Evolutionary conservation across 768 basidiomycete genomes (phyloP), one percentile per base, ranked within the genome.

Genomic region (Tubosaeta sp.): DNA sequence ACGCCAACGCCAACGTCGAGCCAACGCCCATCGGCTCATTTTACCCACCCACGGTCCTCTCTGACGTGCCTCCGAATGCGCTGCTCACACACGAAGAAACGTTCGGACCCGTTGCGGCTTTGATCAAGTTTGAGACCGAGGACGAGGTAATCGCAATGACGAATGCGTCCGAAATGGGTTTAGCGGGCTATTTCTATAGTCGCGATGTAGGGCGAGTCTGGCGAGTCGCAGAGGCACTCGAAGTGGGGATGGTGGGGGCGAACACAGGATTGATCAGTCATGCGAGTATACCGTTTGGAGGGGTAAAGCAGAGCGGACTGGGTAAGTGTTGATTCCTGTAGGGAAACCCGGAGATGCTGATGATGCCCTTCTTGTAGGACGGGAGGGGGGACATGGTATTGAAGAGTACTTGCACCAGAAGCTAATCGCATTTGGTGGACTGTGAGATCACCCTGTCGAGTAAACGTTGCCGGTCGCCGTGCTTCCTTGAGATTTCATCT

Each of bases 131-230:
- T 64, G 83, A 90, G 68, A 93, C 92, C 0, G 96, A 99, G 71
- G 93, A 94, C 39, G 88, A 98, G 67, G 94, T 93, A 1, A 76
- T 98, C 49, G 75, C 77, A 58, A 69, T 92, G 46, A 95, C 95
- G 29, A 98, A 99, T 69, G 73, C 80, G 59, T 77, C 84, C 1
- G 81, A 89, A 18, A 81, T 88, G 24, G 96, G 96, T 0, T 76
- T 99, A 21, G 93, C 95, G 18, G 94, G 94, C 5, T 96, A 97
- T 71, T 94, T 98, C 76, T 99, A 84, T 76, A 80, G 83, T 31
- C 70, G 82, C 34, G 95, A 98, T 64, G 76, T 96, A 6, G 89
- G 91, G 3, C 73, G 94, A 34, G 86, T 90, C 38, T 97, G 91
- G 90, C 80, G 95, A 36, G 94, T 99, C 16, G 92, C 94, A 14